phyloP scores from a whole-genome alignment of 306 rosid genomes.

The Datisca glomerata region DNA sequence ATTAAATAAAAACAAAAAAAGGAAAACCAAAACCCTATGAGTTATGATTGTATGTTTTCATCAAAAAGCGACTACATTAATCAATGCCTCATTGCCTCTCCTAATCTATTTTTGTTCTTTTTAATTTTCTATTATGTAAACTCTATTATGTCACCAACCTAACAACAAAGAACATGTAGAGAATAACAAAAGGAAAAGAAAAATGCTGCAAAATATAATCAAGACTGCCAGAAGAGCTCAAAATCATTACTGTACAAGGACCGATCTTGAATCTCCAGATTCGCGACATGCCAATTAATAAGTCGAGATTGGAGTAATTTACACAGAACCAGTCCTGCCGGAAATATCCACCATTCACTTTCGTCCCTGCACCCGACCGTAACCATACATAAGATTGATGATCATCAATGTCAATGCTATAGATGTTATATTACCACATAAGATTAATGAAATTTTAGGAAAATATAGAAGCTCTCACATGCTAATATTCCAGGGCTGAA shows the following conservation, averaged over 20 bases:
- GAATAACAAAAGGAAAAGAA: constrained; percentile 4
- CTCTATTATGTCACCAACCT: constrained; percentile 13
- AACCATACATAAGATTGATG: neutral
- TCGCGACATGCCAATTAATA: constrained; percentile 92
- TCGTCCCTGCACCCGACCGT: constrained; percentile 64
- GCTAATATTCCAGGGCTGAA: constrained; percentile 80
- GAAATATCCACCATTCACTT: constrained; percentile 97
- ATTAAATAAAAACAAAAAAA: no score
- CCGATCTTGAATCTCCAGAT: constrained; percentile 99
- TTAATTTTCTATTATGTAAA: neutral
- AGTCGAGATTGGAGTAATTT: constrained; percentile 83
- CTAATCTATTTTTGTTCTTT: constrained; percentile 16
- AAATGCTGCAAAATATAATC: constrained; percentile 16
- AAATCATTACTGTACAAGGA: constrained; percentile 88
- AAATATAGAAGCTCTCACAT: constrained; percentile 40
- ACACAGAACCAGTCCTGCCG: constrained; percentile 75
- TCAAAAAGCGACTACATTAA: constrained; percentile 39
- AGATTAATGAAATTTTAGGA: neutral
- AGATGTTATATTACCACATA: no score
- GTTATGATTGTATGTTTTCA: no score
- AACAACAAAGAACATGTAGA: constrained; percentile 17
- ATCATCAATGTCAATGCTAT: neutral
- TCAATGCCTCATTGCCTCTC: constrained; percentile 26
- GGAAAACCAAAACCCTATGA: no score
- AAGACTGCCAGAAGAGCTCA: constrained; percentile 98